These are phyloP conservation scores for Cryptosporidium ubiquitum DNA, from an alignment of 169 alveolate genomes.

Conservation along the genomic window DNA sequence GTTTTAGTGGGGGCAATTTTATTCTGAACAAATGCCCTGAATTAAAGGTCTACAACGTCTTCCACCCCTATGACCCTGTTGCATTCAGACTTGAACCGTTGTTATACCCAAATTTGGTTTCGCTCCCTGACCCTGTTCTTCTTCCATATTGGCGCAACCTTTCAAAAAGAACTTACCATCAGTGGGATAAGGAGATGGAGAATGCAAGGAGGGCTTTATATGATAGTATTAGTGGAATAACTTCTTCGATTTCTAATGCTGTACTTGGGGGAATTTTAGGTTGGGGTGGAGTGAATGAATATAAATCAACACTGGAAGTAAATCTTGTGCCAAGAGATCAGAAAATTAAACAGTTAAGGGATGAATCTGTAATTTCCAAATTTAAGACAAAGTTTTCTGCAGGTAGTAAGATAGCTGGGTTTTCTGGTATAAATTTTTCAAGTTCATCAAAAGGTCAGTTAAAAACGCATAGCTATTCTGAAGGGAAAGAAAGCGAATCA, in stretches of 20 bases:
- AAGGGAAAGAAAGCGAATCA: slow-evolving; percentile 56
- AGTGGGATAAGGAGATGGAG: slow-evolving; percentile 85
- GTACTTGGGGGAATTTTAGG: slow-evolving; percentile 72
- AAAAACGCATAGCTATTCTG: slow-evolving; percentile 29
- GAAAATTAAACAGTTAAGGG: slow-evolving; percentile 76
- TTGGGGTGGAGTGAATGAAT: slow-evolving; percentile 75
- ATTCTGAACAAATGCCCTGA: slow-evolving; percentile 78
- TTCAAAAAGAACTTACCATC: slow-evolving; percentile 87
- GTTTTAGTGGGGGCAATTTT: slow-evolving; percentile 79
- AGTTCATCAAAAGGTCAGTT: background rate
- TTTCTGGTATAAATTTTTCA: background rate
- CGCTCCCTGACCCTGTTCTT: slow-evolving; percentile 85
- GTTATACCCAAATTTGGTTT: slow-evolving; percentile 79
- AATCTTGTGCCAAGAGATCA: slow-evolving; percentile 76
- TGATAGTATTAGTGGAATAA: slow-evolving; percentile 78
- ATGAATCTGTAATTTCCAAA: slow-evolving; percentile 76
- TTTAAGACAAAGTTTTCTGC: slow-evolving; percentile 76
- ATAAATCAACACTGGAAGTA: slow-evolving; percentile 74
- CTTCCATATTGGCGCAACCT: slow-evolving; percentile 86
- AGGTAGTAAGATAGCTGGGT: slow-evolving; percentile 18
- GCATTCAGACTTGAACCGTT: slow-evolving; percentile 86
- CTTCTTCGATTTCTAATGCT: slow-evolving; percentile 79
- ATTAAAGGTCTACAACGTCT: slow-evolving; percentile 81
- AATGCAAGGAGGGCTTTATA: slow-evolving; percentile 80
- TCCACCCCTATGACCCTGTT: slow-evolving; percentile 89